Percentiles rank a stretch among this genome's conserved stretches.
phyloP scores from a whole-genome alignment of 1,284 basidiomycete species.

The Sanghuangporus weigelae region DNA sequence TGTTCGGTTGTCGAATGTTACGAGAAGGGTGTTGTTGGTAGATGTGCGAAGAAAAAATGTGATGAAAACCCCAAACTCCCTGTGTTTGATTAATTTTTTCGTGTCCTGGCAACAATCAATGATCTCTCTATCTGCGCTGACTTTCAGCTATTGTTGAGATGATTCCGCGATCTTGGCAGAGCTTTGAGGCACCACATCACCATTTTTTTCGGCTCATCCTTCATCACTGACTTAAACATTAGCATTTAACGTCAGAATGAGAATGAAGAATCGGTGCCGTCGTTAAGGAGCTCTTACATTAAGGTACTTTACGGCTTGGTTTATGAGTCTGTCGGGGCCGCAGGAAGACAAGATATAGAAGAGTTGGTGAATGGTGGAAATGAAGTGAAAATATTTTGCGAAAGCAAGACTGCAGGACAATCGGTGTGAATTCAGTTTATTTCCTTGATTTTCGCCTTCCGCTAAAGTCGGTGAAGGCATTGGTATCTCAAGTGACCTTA shows the following conservation, averaged over 20 bases:
- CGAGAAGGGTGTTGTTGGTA: neutral
- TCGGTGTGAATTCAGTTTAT: too few relatives aligned
- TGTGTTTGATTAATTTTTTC: neutral
- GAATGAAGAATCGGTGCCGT: too few relatives aligned
- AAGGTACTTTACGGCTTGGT: too few relatives aligned
- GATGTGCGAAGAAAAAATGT: neutral
- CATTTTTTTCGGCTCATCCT: neutral
- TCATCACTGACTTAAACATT: too few relatives aligned
- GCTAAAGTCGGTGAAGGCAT: too few relatives aligned
- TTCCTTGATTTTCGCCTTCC: too few relatives aligned
- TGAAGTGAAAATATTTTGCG: neutral
- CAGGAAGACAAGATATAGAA: neutral
- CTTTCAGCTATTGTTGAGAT: neutral
- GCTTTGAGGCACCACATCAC: neutral
- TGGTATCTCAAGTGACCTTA: too few relatives aligned
- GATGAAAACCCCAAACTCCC: neutral
- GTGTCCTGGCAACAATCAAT: neutral
- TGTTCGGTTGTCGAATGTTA: neutral
- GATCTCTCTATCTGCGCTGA: neutral
- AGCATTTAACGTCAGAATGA: too few relatives aligned
- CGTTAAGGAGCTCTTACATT: too few relatives aligned
- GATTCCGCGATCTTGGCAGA: neutral
- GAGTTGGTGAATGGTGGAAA: neutral
- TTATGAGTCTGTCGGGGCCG: too few relatives aligned
- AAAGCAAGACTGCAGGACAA: neutral